Evolutionary conservation across 2,329 filamentous ascomycete species (phyloP).

Genomic region (Aspergillus carbonarius): DNA sequence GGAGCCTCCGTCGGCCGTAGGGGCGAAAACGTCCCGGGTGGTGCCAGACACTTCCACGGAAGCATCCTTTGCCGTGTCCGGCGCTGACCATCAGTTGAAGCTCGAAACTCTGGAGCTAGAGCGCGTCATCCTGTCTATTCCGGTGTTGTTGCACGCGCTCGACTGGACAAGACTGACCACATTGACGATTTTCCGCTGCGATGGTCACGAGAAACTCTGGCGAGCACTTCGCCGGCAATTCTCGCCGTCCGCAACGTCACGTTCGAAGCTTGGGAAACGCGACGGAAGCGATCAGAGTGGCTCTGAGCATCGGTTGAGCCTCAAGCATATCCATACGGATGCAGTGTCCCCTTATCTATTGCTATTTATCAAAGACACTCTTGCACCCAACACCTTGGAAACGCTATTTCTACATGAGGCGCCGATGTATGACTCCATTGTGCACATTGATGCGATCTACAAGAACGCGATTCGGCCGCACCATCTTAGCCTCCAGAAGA

Average conservation of each 20-base stretch:
- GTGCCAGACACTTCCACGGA: background rate
- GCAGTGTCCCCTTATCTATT: slow-evolving; percentile 67
- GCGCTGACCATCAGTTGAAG: slow-evolving; percentile 45
- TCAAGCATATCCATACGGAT: slow-evolving; percentile 76
- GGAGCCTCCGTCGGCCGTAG: background rate
- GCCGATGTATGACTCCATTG: slow-evolving; percentile 53
- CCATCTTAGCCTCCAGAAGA: slow-evolving; percentile 66
- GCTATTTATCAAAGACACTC: slow-evolving; percentile 71
- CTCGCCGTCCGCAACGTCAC: slow-evolving; percentile 40
- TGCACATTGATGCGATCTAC: slow-evolving; percentile 70
- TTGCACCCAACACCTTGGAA: slow-evolving; percentile 77
- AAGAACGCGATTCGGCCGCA: slow-evolving; percentile 69
- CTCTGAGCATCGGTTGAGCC: slow-evolving; percentile 61
- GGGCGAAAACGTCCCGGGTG: slow-evolving; percentile 10
- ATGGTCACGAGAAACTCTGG: slow-evolving; percentile 73
- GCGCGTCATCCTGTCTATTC: slow-evolving; percentile 69
- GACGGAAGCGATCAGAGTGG: slow-evolving; percentile 3
- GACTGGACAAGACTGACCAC: slow-evolving; percentile 73
- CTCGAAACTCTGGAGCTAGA: slow-evolving; percentile 75
- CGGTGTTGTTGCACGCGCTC: slow-evolving; percentile 67
- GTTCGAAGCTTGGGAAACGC: slow-evolving; percentile 11
- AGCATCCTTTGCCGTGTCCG: background rate
- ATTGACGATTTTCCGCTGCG: slow-evolving; percentile 72
- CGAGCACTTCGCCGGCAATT: slow-evolving; percentile 66
- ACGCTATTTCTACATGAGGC: slow-evolving; percentile 74